These are phyloP conservation scores for Emydomyces testavorans DNA, from an alignment of 2,329 filamentous ascomycete genomes.

Conservation along the genomic window DNA sequence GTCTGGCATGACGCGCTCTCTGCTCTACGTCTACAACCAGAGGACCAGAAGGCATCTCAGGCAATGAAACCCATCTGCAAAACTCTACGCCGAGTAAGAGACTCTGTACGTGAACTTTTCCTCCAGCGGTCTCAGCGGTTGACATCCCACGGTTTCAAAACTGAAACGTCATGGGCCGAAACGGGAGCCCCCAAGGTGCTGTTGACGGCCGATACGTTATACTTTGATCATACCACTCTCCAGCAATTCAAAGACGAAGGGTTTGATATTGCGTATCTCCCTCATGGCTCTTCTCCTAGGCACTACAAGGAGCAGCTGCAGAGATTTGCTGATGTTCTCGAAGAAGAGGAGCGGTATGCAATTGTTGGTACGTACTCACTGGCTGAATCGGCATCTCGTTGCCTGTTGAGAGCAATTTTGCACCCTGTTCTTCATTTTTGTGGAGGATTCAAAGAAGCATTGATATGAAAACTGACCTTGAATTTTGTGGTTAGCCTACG, in stretches of 20 bases:
- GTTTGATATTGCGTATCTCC: conserved; percentile 48
- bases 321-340: conserved; percentile 43
- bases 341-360: conserved; percentile 49
- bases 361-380: conserved; percentile 52
- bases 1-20: too few species aligned
- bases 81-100: conserved; percentile 1
- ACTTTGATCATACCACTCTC: conserved; percentile 13
- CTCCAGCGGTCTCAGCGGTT: not conserved
- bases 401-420: not conserved
- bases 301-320: conserved; percentile 42
- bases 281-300: conserved; percentile 42
- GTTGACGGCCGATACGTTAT: conserved; percentile 11
- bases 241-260: conserved; percentile 39
- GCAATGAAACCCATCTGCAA: conserved; percentile 2
- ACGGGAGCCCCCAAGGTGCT: conserved; percentile 54
- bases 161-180: conserved; percentile 54
- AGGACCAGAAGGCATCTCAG: not conserved
- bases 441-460: not conserved
- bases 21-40: not conserved
- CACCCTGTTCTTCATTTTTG: not conserved
- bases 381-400: too few species aligned
- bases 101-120: conserved; percentile 2
- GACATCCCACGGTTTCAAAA: not conserved
- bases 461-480: not conserved
- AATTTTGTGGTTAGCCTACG: conserved; percentile 41